Conservation (phyloP, 495 filamentous ascomycete genomes). For the Hypoxylon subgilvum region DNA sequence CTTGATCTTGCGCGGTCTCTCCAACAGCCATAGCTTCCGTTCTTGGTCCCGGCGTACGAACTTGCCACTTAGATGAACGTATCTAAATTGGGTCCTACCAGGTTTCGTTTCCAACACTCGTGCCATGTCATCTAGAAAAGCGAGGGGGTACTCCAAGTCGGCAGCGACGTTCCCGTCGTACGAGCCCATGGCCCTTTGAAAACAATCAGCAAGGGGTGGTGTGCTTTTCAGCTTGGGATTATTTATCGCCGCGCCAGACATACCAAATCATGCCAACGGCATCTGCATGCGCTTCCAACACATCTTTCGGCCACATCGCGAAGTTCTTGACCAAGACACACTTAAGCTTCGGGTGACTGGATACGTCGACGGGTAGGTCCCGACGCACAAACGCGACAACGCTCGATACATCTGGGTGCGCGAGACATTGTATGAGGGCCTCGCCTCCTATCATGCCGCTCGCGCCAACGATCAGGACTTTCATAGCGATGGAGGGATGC, state of each 20-base stretch:
- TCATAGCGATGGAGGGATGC: slow-evolving; percentile 26
- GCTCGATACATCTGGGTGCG: slow-evolving; percentile 30
- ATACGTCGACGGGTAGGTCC: slow-evolving; percentile 20
- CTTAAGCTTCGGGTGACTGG: slow-evolving; percentile 31
- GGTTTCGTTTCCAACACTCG: slow-evolving; percentile 10
- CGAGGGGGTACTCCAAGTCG: slow-evolving; percentile 26
- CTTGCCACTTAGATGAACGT: slow-evolving; percentile 36
- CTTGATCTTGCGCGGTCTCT: slow-evolving; percentile 29
- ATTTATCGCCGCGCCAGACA: not conserved
- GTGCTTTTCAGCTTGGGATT: too few relatives aligned
- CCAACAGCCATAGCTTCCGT: slow-evolving; percentile 26
- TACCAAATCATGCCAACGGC: slow-evolving; percentile 39
- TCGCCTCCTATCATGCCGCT: slow-evolving; percentile 36
- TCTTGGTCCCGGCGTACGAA: slow-evolving; percentile 28
- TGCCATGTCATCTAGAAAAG: slow-evolving; percentile 21
- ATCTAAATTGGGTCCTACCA: slow-evolving; percentile 32
- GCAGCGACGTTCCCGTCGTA: slow-evolving; percentile 16
- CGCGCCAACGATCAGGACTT: slow-evolving; percentile 36
- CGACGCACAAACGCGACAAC: slow-evolving; percentile 33
- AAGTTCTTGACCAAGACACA: slow-evolving; percentile 32
- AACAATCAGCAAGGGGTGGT: too few relatives aligned
- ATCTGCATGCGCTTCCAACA: slow-evolving; percentile 24
- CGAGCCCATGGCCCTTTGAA: slow-evolving; percentile 27
- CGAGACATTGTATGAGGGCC: slow-evolving; percentile 28
- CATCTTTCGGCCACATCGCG: slow-evolving; percentile 29